A percentile compares a stretch with the other conserved stretches of the same genome.
Evolutionary conservation across 805 yeast species (phyloP).

Genomic region (Metschnikowia lochheadii): DNA sequence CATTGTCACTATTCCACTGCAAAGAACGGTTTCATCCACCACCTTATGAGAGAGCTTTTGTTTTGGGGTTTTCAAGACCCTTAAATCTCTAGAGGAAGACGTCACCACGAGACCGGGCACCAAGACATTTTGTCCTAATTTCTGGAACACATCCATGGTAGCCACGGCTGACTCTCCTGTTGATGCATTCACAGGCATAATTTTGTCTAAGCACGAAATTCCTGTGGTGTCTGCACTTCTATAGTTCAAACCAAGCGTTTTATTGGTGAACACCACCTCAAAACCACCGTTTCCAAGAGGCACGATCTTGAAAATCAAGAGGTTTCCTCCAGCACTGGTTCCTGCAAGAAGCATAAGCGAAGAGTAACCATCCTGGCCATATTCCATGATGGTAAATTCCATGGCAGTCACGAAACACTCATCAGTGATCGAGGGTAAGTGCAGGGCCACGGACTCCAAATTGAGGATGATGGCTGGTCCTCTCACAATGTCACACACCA

Average conservation of each 20-base stretch:
- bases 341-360: slow-evolving; percentile 75
- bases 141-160: slow-evolving; percentile 49
- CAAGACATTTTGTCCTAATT: slow-evolving; percentile 55
- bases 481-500: slow-evolving; percentile 69
- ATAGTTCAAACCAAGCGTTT: slow-evolving; percentile 35
- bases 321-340: slow-evolving; percentile 65
- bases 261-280: slow-evolving; percentile 48
- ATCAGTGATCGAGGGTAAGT: slow-evolving; percentile 30
- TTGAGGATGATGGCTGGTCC: slow-evolving; percentile 66
- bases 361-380: slow-evolving; percentile 64
- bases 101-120: slow-evolving; percentile 61
- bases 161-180: slow-evolving; percentile 69
- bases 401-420: slow-evolving; percentile 48
- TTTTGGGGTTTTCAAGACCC: slow-evolving; percentile 58
- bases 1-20: slow-evolving; percentile 48
- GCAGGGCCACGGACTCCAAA: slow-evolving; percentile 26
- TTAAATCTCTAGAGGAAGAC: slow-evolving; percentile 54
- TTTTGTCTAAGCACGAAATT: slow-evolving; percentile 47
- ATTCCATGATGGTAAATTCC: slow-evolving; percentile 70
- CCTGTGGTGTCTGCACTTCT: slow-evolving; percentile 39
- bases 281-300: slow-evolving; percentile 64
- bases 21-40: slow-evolving; percentile 45
- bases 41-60: slow-evolving; percentile 61
- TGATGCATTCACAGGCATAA: slow-evolving; percentile 55
- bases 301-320: slow-evolving; percentile 58